Evolutionary conservation across 2,329 filamentous ascomycete species (phyloP), one percentile per base, ranked within the genome.

Genomic region (Ophiostoma australiae): DNA sequence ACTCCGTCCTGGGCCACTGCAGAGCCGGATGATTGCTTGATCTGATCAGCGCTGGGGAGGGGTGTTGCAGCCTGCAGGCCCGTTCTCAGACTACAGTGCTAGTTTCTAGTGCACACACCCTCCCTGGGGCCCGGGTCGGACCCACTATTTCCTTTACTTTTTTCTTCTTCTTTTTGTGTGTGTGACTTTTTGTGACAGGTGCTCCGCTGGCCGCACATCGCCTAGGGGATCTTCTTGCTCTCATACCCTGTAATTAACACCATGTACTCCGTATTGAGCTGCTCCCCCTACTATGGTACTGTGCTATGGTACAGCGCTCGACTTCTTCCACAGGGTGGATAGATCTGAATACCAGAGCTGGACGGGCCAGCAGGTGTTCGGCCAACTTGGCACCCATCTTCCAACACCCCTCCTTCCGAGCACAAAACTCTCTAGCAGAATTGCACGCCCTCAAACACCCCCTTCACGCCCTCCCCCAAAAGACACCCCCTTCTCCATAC

Each of bases 161-260:
- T 73, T 74, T 69, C 75, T 70, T 74, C 83, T 83, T 44, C 10
- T 39, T 1, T 44, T 44, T 44, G 15, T 44, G 15, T 17, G 13
- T 39, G 37, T 39, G 10, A 80, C 80, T 84, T 83, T 84, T 84
- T 85, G 83, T 85, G 83, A 85, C 83, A 84, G 80, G 80, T 83
- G 80, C 79, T 80, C 78, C 78, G 73, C 77, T 81, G 79, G 80
- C 77, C 65, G 73, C 72, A 71, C 79, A 79, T 80, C 76, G 78
- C 77, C 77, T 80, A 79, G 79, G 80, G 83, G 82, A 84, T 84
- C 83, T 83, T 78, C 73, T 72, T 75, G 73, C 74, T 71, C 73
- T 71, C 41, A 27, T 72, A 11, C 37, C 39, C 39, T 41, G 39
- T 41, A 41, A 7, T 39, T 11, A 39, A 39, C 67, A 67, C 67